Conservation (phyloP, 192 early-diverging fungal genomes). For the Pilobolus umbonatus region DNA sequence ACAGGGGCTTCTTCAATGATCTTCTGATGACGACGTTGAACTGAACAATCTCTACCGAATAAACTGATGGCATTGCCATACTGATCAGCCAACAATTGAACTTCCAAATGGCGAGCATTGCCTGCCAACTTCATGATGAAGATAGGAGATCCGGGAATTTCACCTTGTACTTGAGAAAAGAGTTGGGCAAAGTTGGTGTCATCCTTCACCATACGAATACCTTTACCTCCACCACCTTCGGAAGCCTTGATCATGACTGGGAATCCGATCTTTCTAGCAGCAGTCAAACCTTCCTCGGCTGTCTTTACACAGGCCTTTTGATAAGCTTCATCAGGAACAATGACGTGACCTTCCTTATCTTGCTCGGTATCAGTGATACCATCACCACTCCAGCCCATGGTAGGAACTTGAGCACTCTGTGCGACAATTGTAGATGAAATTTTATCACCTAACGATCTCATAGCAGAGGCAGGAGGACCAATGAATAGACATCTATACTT, state of each 20-base stretch:
- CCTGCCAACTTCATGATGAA: slow-evolving; percentile 98
- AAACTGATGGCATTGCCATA: slow-evolving; percentile 98
- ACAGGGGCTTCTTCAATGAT: slow-evolving; percentile 99
- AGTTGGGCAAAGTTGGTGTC: slow-evolving; percentile 65
- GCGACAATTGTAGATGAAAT: slow-evolving; percentile 99
- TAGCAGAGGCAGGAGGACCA: slow-evolving; percentile 92
- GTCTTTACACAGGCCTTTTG: slow-evolving; percentile 78
- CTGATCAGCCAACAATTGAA: slow-evolving; percentile 92
- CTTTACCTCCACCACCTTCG: slow-evolving; percentile 98
- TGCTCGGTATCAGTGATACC: slow-evolving; percentile 70
- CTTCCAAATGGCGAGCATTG: slow-evolving; percentile 93
- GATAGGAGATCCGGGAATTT: slow-evolving; percentile 95
- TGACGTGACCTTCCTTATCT: slow-evolving; percentile 69
- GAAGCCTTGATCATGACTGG: slow-evolving; percentile 99
- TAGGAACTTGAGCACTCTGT: slow-evolving; percentile 94
- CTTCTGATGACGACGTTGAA: slow-evolving; percentile 98
- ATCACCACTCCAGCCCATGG: slow-evolving; percentile 91
- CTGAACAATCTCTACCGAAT: slow-evolving; percentile 98
- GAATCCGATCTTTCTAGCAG: slow-evolving; percentile 88
- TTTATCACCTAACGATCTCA: slow-evolving; percentile 99
- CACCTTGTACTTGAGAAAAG: slow-evolving; percentile 87
- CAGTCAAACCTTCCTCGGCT: slow-evolving; percentile 78
- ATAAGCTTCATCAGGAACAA: slow-evolving; percentile 80
- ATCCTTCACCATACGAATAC: slow-evolving; percentile 90
- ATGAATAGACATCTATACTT: slow-evolving; percentile 89